phyloP scores from a whole-genome alignment of 345 rosid species.

The Pistacia vera region DNA sequence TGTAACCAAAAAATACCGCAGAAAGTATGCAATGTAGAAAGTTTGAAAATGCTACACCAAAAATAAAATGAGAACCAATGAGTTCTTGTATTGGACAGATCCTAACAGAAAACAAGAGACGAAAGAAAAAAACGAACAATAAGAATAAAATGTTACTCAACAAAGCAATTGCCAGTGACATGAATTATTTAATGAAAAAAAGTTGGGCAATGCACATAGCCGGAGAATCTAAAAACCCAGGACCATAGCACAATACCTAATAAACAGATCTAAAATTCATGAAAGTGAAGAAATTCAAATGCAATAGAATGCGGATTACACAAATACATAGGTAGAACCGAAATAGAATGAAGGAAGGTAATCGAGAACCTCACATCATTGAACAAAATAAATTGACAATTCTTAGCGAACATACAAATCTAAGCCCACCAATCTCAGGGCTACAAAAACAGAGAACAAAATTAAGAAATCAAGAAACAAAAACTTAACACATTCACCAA shows the following conservation, averaged over 20 bases:
- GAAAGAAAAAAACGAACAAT: not conserved
- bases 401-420: not conserved
- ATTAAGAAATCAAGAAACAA: not conserved
- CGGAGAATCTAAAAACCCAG: conserved; percentile 17
- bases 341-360: not conserved
- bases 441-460: not conserved
- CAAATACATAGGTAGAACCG: not conserved
- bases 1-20: not conserved
- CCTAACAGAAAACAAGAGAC: not conserved
- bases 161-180: not conserved
- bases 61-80: not conserved
- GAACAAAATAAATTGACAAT: not conserved
- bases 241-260: not conserved
- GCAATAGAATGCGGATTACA: not conserved
- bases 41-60: conserved; percentile 12
- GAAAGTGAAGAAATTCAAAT: not conserved
- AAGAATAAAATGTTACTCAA: not conserved
- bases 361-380: not conserved
- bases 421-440: conserved; percentile 12
- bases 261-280: not conserved
- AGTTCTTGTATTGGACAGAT: not conserved
- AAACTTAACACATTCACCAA: conserved; percentile 5
- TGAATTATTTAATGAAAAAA: not conserved
- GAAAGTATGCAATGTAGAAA: conserved; percentile 1
- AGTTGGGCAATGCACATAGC: conserved; percentile 15